phyloP scores from a whole-genome alignment of 2,329 filamentous ascomycete species.

The Pseudogymnoascus verrucosus region DNA sequence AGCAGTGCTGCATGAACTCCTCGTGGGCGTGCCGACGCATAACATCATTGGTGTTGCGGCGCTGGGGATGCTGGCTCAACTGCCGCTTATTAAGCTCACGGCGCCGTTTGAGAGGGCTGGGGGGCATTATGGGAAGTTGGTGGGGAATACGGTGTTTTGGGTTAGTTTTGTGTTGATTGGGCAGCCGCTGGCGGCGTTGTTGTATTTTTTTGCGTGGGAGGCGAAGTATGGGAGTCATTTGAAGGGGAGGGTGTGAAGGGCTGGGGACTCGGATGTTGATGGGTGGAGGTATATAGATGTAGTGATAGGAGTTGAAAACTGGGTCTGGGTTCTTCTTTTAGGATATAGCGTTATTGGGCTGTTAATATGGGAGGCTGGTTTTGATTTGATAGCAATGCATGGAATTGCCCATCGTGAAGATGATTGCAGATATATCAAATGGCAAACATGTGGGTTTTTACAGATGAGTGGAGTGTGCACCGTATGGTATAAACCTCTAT shows the following conservation, averaged over 20 bases:
- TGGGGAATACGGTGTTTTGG: constrained; percentile 96
- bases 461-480: not conserved
- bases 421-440: not conserved
- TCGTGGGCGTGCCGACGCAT: constrained; percentile 91
- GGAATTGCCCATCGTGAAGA: not conserved
- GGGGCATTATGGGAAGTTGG: constrained; percentile 64
- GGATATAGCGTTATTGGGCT: not conserved
- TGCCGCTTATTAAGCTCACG: constrained; percentile 79
- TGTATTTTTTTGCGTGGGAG: constrained; percentile 99
- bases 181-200: constrained; percentile 81
- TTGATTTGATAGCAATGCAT: not conserved
- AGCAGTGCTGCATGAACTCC: constrained; percentile 80
- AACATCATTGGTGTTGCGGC: constrained; percentile 94
- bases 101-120: constrained; percentile 71
- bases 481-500: not conserved
- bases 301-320: not conserved
- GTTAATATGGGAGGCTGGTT: not conserved
- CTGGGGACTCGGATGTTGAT: too few species aligned
- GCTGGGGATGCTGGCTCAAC: constrained; percentile 84
- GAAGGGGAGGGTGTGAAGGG: not conserved
- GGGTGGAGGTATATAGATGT: too few species aligned
- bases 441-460: not conserved
- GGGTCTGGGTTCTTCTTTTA: not conserved
- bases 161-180: constrained; percentile 91
- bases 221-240: constrained; percentile 75